These are phyloP conservation scores for Rhizopogon rudus DNA, from an alignment of 768 basidiomycete species.

Conservation along the genomic window DNA sequence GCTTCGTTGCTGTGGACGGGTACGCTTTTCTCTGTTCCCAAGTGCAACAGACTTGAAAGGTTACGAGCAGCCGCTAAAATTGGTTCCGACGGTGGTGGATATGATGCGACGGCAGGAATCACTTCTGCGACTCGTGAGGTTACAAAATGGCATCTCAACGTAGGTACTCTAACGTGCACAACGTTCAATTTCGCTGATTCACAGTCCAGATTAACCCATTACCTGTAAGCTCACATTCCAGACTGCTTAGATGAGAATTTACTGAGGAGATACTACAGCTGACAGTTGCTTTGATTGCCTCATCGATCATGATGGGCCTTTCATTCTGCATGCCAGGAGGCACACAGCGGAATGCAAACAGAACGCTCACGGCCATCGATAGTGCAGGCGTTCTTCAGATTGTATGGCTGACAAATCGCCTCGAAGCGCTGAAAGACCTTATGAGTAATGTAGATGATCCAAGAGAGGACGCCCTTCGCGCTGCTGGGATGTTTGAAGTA, in stretches of 20 bases:
- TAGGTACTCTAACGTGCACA: not conserved
- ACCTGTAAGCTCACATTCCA: conserved; percentile 4
- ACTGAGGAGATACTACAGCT: conserved; percentile 2
- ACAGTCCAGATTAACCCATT: conserved; percentile 7
- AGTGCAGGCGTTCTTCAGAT: conserved; percentile 10
- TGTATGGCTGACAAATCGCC: conserved; percentile 8
- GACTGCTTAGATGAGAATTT: not conserved
- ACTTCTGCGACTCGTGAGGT: not conserved
- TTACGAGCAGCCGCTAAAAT: conserved; percentile 6
- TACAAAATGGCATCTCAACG: conserved; percentile 8
- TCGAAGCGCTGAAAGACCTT: not conserved
- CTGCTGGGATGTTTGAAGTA: conserved; percentile 9
- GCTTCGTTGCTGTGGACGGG: conserved; percentile 10
- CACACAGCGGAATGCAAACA: not conserved
- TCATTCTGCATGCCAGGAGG: not conserved
- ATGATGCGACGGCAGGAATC: not conserved
- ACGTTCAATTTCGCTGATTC: not conserved
- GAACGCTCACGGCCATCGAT: not conserved
- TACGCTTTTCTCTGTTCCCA: not conserved
- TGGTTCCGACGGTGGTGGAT: conserved; percentile 4
- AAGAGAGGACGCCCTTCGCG: not conserved
- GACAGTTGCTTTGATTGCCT: conserved; percentile 1
- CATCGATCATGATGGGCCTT: conserved; percentile 1
- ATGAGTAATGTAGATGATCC: conserved; percentile 1
- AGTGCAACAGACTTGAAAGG: not conserved